Evolutionary conservation across 2,329 filamentous ascomycete genomes (phyloP).

Genomic region (Ilyonectria sp.): DNA sequence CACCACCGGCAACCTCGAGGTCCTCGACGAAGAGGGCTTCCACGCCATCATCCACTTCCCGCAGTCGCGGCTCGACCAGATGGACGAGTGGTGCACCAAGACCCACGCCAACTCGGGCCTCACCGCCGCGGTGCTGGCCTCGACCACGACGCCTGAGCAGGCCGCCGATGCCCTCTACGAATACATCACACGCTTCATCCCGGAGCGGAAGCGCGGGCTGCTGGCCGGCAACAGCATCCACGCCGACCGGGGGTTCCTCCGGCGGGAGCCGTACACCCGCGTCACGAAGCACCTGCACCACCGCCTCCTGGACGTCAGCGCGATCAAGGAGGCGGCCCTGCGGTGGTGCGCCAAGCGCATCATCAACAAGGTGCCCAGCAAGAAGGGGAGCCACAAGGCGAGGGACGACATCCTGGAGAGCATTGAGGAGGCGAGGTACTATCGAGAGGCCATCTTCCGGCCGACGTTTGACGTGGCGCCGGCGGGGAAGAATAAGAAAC

Average conservation of each 20-base stretch:
- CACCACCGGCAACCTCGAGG: slow-evolving; percentile 83
- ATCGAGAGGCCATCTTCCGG: slow-evolving; percentile 79
- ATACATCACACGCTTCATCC: slow-evolving; percentile 83
- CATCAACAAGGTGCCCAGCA: slow-evolving; percentile 75
- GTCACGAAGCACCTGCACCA: slow-evolving; percentile 88
- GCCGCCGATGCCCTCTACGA: slow-evolving; percentile 81
- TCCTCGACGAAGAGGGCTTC: slow-evolving; percentile 84
- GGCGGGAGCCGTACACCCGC: slow-evolving; percentile 78
- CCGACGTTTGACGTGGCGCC: slow-evolving; percentile 47
- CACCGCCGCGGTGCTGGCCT: slow-evolving; percentile 81
- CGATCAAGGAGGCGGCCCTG: slow-evolving; percentile 89
- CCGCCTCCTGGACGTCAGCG: slow-evolving; percentile 91
- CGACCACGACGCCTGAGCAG: slow-evolving; percentile 78
- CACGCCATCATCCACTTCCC: slow-evolving; percentile 84
- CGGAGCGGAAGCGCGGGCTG: slow-evolving; percentile 76
- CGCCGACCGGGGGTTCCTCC: slow-evolving; percentile 87
- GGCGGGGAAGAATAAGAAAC: slow-evolving; percentile 42
- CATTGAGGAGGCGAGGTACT: slow-evolving; percentile 91
- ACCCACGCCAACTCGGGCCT: slow-evolving; percentile 89
- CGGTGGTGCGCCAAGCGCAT: slow-evolving; percentile 76
- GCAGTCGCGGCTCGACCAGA: slow-evolving; percentile 78
- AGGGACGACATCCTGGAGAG: slow-evolving; percentile 94
- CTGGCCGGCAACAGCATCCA: slow-evolving; percentile 96
- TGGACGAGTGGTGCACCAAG: slow-evolving; percentile 90
- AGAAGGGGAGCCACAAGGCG: slow-evolving; percentile 85